phyloP scores from a whole-genome alignment of 371 early-diverging fungal genomes.

The Polyrhizophydium stewartii region DNA sequence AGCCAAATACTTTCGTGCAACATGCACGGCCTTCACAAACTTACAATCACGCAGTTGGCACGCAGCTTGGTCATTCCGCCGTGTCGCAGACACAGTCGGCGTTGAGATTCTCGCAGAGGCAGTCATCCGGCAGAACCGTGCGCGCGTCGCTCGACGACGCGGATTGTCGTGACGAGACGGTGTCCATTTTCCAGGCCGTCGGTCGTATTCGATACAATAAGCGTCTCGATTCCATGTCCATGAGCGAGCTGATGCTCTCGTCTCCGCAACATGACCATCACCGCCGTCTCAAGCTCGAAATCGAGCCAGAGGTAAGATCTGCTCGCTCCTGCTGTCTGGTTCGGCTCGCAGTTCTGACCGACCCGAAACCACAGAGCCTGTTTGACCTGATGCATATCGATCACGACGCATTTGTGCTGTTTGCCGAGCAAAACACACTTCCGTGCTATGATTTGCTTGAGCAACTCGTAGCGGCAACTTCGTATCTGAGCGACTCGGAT shows the following conservation, averaged over 20 bases:
- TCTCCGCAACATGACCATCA: neutral
- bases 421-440: neutral
- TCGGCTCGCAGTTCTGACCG: neutral
- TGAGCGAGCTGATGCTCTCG: neutral
- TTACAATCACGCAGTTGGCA: no score
- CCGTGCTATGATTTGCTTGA: neutral
- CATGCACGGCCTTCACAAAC: no score
- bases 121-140: neutral
- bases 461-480: neutral
- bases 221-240: neutral
- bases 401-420: neutral
- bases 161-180: conserved; percentile 3
- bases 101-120: no score
- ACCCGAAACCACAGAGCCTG: neutral
- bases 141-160: neutral
- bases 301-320: neutral
- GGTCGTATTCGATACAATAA: conserved; percentile 3
- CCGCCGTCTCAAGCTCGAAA: neutral
- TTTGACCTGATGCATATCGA: neutral
- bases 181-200: conserved; percentile 2
- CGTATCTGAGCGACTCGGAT: conserved; percentile 1
- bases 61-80: no score
- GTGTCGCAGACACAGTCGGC: no score
- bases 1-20: no score
- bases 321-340: neutral